phyloP scores from a whole-genome alignment of 164 flowering plant species.

The Liquidambar formosana region DNA sequence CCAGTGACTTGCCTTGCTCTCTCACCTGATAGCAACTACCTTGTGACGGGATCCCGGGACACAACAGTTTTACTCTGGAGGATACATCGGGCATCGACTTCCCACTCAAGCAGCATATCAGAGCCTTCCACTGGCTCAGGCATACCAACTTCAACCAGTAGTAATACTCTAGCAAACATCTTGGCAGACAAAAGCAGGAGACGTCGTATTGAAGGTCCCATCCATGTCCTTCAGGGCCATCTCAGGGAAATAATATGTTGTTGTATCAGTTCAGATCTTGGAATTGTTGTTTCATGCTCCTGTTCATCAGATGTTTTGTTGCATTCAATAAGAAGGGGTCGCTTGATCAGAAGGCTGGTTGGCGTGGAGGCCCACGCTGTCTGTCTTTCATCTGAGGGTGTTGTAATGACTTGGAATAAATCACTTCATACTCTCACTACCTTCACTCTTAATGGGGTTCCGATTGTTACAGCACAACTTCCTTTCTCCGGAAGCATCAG shows the following conservation, averaged over 20 bases:
- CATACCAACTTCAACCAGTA: constrained; percentile 48
- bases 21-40: constrained; percentile 78
- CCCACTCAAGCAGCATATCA: constrained; percentile 44
- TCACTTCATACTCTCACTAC: constrained; percentile 48
- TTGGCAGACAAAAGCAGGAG: constrained; percentile 55
- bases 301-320: constrained; percentile 71
- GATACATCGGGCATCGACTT: constrained; percentile 50
- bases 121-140: constrained; percentile 48
- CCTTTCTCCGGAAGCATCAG: constrained; percentile 56
- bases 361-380: constrained; percentile 76
- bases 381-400: constrained; percentile 76
- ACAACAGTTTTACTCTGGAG: constrained; percentile 88
- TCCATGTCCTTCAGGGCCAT: constrained; percentile 91
- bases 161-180: constrained; percentile 35
- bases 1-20: constrained; percentile 91
- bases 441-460: constrained; percentile 75
- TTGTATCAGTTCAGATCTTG: constrained; percentile 82
- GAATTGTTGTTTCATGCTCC: constrained; percentile 80
- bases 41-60: constrained; percentile 93
- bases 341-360: constrained; percentile 65
- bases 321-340: constrained; percentile 85
- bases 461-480: constrained; percentile 52
- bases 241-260: constrained; percentile 70
- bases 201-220: constrained; percentile 84
- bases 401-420: constrained; percentile 81